Evolutionary conservation across 805 yeast genomes (phyloP), one percentile per base, ranked within the genome.

Genomic region (Hemisphaericaspora nanyangensis): DNA sequence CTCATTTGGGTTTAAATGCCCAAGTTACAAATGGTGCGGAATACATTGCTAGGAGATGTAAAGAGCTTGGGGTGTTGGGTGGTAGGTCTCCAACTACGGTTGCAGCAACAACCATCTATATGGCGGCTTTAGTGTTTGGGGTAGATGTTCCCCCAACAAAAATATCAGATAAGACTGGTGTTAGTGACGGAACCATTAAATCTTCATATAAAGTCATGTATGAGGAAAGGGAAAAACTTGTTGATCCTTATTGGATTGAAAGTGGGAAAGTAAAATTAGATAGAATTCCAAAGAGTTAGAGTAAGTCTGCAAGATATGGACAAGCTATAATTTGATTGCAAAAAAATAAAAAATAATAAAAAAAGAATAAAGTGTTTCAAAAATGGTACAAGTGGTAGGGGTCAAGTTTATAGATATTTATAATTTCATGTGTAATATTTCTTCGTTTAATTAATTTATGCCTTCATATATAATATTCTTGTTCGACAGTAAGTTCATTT

Each of bases 61-160:
- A 87, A 56, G 95, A 86, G 46, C 82, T 84, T 45, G 96, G 97
- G 40, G 95, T 91, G 28, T 72, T 93, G 54, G 97, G 95, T 13
- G 98, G 99, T 52, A 77, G 96, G 50, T 86, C 96, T 3, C 99
- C 99, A 20, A 90, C 90, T 39, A 91, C 99, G 27, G 88, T 93
- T 55, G 97, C 98, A 0, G 98, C 98, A 6, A 95, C 97, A 1
- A 95, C 93, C 5, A 91, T 93, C 35, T 93, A 91, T 64, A 82
- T 93, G 85, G 86, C 96, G 6, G 85, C 91, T 4, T 68, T 86
- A n/a, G 66, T 93, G n/a, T 90, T 90, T 58, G 85, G 85, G 32
- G 81, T 82, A 26, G 84, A 80, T 37, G 69, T 87, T 27, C 70
- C 85, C 3, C 90, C 96, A 0, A 65, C 83, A 1, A 84, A 79